Base-by-base conservation (phyloP, 2,329 filamentous ascomycete genomes). In the Ophiostoma pallidulum region DNA sequence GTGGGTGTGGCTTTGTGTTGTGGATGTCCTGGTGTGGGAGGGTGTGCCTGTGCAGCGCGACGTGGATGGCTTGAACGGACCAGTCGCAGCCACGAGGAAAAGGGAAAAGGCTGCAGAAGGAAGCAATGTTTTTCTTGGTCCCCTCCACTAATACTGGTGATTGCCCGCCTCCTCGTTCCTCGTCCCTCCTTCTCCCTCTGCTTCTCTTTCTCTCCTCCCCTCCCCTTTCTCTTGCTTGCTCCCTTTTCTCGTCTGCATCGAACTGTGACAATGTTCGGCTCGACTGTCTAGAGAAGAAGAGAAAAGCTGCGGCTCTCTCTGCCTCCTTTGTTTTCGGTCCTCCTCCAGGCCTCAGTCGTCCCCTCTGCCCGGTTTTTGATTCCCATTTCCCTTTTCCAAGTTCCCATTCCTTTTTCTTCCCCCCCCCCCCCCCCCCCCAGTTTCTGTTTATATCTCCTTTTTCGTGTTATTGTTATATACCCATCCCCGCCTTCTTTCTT, bases 241-340 rank as follows among this genome's bases (percentile, higher is more conserved):
- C 22, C 10, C 37, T 24, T 22, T 20, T 58, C 59, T 28, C 26
- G 18, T 28, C 26, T 57, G 58, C 60, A 70, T 70, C 71, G 69
- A 75, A 71, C 70, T 66, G 69, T 19, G 45, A 68, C 68, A 62
- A 76, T 78, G 72, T 73, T 74, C 69, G 70, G 68, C 63, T 70
- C 59, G 60, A 65, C 64, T 66, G 66, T 75, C 63, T 77, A 70
- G 69, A 70, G 62, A 57, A 24, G 66, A 68, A 69, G 69, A 73
- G 71, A 72, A 38, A 35, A 38, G 22, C 42, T n/a, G 38, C 49
- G 47, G 59, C 48, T 50, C 33, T 47, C 51, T 28, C 10, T 10
- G 6, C 10, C 24, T 28, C 24, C 24, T 28, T 10, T 28, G 5
- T 28, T 28, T 28, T 28, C 6, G 24, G 24, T 28, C 10, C 10